These are phyloP conservation scores for Cryptomeria japonica DNA, from an alignment of 75 land plant genomes.

Conservation along the genomic window DNA sequence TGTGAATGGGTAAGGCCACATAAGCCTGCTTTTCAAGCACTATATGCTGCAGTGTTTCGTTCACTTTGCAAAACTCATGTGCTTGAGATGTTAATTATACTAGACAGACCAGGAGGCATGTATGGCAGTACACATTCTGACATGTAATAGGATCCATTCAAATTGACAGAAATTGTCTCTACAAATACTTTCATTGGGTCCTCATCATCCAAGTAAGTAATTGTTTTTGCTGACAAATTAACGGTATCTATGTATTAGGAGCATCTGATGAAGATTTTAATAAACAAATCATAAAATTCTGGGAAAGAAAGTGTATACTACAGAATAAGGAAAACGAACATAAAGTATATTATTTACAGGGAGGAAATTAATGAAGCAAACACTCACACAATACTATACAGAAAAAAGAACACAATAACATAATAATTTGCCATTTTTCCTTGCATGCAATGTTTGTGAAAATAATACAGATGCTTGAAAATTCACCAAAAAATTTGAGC, in stretches of 20 bases:
- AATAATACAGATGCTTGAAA: background rate
- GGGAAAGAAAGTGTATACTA: background rate
- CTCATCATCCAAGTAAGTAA: background rate
- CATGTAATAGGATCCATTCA: slow-evolving; percentile 34
- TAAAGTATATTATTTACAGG: background rate
- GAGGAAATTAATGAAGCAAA: background rate
- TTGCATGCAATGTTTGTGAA: background rate
- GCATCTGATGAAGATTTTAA: background rate
- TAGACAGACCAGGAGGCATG: slow-evolving; percentile 37
- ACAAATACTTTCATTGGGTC: slow-evolving; percentile 27
- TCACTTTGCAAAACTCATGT: slow-evolving; percentile 46
- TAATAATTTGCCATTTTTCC: background rate
- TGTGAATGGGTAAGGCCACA: slow-evolving; percentile 48
- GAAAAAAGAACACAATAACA: background rate
- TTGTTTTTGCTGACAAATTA: slow-evolving; percentile 10
- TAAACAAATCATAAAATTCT: background rate
- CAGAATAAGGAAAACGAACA: background rate
- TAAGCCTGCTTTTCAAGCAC: slow-evolving; percentile 45
- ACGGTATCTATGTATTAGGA: background rate
- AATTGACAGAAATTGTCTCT: slow-evolving; percentile 26
- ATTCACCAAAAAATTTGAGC: background rate
- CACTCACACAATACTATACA: background rate
- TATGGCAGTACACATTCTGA: slow-evolving; percentile 30
- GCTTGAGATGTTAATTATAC: slow-evolving; percentile 43
- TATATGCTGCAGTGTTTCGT: slow-evolving; percentile 36